Percentiles rank a stretch among this genome's conserved stretches.
Evolutionary conservation across 192 early-diverging fungal species (phyloP).

Genomic region (Chytriomyces confervae): DNA sequence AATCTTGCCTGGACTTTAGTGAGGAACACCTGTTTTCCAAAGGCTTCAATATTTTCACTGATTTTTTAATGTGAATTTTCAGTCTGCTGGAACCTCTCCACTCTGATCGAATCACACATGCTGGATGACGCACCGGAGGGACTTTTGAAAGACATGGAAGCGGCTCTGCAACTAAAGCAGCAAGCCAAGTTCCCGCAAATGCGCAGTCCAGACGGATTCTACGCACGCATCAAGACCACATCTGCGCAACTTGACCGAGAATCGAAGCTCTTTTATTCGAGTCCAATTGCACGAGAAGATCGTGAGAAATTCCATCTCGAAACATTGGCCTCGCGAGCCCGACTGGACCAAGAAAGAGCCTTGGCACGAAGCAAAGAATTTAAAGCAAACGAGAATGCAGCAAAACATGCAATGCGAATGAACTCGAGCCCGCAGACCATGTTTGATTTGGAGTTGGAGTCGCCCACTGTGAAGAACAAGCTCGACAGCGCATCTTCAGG

Average conservation of each 20-base stretch:
- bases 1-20: constrained; percentile 62
- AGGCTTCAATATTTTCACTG: neutral
- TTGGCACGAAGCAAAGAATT: neutral
- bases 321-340: neutral
- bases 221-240: constrained; percentile 15
- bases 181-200: constrained; percentile 33
- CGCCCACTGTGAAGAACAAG: neutral
- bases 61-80: constrained; percentile 1
- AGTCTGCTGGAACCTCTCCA: constrained; percentile 48
- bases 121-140: constrained; percentile 29
- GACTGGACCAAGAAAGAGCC: constrained; percentile 5
- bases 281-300: constrained; percentile 3
- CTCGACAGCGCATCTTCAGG: neutral
- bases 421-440: constrained; percentile 13
- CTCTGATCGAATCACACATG: constrained; percentile 31
- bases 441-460: constrained; percentile 44
- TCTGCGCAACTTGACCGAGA: constrained; percentile 8
- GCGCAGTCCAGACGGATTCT: constrained; percentile 41
- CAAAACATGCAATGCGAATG: neutral
- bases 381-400: neutral
- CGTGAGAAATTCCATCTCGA: neutral
- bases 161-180: constrained; percentile 38
- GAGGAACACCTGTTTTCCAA: neutral
- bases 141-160: constrained; percentile 38
- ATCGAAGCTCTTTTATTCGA: constrained; percentile 11